These are phyloP conservation scores for Jaenimonas drosophilae DNA, from an alignment of 208 protist species.

Conservation along the genomic window DNA sequence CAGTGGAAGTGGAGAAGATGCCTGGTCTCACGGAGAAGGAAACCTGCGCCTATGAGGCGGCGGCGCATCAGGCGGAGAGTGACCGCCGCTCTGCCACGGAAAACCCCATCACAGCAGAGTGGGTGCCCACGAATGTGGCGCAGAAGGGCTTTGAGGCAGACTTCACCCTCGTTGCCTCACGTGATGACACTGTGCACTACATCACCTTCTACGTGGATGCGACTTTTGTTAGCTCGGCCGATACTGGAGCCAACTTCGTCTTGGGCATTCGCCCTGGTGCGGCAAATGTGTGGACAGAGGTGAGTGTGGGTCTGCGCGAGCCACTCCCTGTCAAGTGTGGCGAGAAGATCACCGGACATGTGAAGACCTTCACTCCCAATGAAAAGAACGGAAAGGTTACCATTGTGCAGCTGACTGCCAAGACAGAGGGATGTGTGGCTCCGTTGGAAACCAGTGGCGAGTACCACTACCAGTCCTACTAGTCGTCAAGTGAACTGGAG, in stretches of 20 bases:
- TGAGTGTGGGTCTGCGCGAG: conserved; percentile 51
- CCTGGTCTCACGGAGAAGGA: conserved; percentile 24
- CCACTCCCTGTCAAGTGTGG: conserved; percentile 63
- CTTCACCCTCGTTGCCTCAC: conserved; percentile 41
- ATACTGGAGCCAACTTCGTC: conserved; percentile 80
- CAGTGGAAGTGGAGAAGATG: conserved; percentile 45
- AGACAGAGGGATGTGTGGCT: conserved; percentile 55
- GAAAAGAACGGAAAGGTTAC: conserved; percentile 41
- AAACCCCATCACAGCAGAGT: conserved; percentile 39
- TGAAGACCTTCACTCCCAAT: conserved; percentile 32
- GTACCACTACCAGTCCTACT: conserved; percentile 72
- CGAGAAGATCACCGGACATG: conserved; percentile 45
- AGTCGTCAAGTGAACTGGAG: too few relatives aligned
- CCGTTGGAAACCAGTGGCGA: conserved; percentile 38
- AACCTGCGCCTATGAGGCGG: conserved; percentile 17
- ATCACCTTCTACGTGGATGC: conserved; percentile 82
- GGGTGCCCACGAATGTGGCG: conserved; percentile 22
- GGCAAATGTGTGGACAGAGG: conserved; percentile 75
- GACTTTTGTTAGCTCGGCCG: conserved; percentile 52
- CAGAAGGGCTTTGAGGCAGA: conserved; percentile 38
- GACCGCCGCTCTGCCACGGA: conserved; percentile 11
- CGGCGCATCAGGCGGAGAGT: conserved; percentile 13
- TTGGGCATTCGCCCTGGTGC: conserved; percentile 71
- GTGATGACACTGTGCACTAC: conserved; percentile 70
- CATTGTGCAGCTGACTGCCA: conserved; percentile 48